Conservation (phyloP, 306 rosid species). For the Cotoneaster glaucophyllus region DNA sequence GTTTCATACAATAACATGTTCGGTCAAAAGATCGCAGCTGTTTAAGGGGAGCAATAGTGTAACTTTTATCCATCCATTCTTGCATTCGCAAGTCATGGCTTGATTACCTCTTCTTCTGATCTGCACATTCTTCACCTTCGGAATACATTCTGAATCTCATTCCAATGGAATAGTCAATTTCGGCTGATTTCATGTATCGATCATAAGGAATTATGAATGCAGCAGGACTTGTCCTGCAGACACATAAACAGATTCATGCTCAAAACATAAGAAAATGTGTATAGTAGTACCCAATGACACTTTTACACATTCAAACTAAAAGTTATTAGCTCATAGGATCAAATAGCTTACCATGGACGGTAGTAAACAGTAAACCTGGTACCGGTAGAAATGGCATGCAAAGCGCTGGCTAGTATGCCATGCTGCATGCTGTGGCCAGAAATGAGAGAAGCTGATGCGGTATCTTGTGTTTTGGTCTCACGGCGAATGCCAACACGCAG, state of each 20-base stretch:
- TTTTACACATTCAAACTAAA: neutral
- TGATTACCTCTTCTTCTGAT: slow-evolving; percentile 43
- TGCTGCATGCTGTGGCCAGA: slow-evolving; percentile 55
- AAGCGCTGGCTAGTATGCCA: slow-evolving; percentile 44
- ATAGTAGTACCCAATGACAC: neutral
- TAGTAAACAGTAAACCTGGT: slow-evolving; percentile 47
- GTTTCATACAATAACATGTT: neutral
- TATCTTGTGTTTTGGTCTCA: slow-evolving; percentile 18
- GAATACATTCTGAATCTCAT: slow-evolving; percentile 31
- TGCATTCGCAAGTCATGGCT: neutral
- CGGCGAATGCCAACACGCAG: slow-evolving; percentile 51
- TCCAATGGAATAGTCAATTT: slow-evolving; percentile 36
- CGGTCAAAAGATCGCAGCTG: neutral
- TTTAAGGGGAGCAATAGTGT: neutral
- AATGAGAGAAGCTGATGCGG: slow-evolving; percentile 30
- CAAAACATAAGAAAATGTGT: neutral
- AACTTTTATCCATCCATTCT: neutral
- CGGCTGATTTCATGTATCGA: slow-evolving; percentile 31
- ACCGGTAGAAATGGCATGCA: slow-evolving; percentile 42
- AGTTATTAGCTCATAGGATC: neutral
- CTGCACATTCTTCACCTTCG: slow-evolving; percentile 34
- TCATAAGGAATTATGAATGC: slow-evolving; percentile 44
- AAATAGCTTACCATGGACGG: slow-evolving; percentile 59
- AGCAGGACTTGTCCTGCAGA: slow-evolving; percentile 53
- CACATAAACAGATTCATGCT: slow-evolving; percentile 10